Conservation (phyloP, 2,329 filamentous ascomycete genomes). For the Dactylellina leptospora region DNA sequence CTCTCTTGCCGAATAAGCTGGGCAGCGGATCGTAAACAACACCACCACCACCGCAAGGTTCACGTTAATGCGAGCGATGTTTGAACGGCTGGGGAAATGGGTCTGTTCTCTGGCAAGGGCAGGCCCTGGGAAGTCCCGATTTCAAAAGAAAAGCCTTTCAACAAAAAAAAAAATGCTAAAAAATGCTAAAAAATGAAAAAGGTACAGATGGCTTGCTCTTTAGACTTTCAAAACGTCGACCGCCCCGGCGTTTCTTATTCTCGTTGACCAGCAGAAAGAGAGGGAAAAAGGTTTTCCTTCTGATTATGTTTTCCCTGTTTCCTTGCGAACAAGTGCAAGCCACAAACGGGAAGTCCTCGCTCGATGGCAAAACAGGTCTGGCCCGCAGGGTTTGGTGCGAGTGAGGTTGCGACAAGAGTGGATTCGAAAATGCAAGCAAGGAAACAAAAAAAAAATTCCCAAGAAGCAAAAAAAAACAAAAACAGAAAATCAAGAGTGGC, state of each 20-base stretch:
- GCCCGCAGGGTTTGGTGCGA: conserved; percentile 36
- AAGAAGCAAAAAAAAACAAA: conserved; percentile 4
- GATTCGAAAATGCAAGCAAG: conserved; percentile 46
- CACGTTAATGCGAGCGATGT: conserved; percentile 22
- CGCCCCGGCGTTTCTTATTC: neutral
- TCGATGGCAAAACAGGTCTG: conserved; percentile 53
- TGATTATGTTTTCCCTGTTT: conserved; percentile 34
- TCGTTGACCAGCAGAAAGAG: neutral
- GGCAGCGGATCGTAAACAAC: conserved; percentile 41
- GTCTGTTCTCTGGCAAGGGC: conserved; percentile 20
- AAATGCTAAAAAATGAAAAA: neutral
- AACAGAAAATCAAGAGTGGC: conserved; percentile 24
- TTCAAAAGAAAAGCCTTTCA: neutral
- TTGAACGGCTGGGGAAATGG: conserved; percentile 32
- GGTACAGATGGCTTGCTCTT: neutral
- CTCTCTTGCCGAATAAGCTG: conserved; percentile 53
- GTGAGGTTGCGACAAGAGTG: conserved; percentile 52
- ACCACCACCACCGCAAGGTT: conserved; percentile 24
- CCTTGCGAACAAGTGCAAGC: conserved; percentile 52
- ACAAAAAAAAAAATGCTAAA: neutral
- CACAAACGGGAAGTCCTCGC: conserved; percentile 54
- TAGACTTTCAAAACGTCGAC: conserved; percentile 1
- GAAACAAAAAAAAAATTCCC: conserved; percentile 31
- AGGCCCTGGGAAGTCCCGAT: conserved; percentile 18
- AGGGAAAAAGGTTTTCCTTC: neutral